These are phyloP conservation scores for Fraxinus latifolia DNA, from an alignment of 305 asterid genomes.

Conservation along the genomic window DNA sequence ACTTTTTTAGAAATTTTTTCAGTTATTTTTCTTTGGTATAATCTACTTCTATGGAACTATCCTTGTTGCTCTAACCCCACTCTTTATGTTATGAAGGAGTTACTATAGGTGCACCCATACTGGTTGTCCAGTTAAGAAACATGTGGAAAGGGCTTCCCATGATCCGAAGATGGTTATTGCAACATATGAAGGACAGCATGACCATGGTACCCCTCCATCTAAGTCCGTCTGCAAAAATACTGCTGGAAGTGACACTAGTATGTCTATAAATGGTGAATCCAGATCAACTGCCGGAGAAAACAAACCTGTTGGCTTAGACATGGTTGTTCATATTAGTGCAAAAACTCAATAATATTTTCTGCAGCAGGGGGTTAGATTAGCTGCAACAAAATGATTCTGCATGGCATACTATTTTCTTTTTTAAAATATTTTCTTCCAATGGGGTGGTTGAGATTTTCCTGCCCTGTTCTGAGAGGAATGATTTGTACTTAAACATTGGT, in stretches of 20 bases:
- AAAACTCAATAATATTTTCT: background rate
- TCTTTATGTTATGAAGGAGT: slow-evolving; percentile 49
- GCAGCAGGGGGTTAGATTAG: background rate
- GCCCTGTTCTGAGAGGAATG: slow-evolving; percentile 3
- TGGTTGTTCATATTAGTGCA: background rate
- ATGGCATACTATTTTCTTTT: slow-evolving; percentile 3
- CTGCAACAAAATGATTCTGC: background rate
- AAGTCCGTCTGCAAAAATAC: slow-evolving; percentile 41
- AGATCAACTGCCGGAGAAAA: background rate
- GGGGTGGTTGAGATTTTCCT: slow-evolving; percentile 6
- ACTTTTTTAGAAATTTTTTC: background rate
- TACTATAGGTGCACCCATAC: slow-evolving; percentile 84
- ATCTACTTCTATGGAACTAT: slow-evolving; percentile 28
- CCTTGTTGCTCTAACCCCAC: slow-evolving; percentile 30
- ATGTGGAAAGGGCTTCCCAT: slow-evolving; percentile 90
- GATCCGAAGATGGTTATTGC: slow-evolving; percentile 67
- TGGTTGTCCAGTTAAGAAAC: slow-evolving; percentile 89
- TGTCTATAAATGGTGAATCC: slow-evolving; percentile 26
- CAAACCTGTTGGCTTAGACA: background rate
- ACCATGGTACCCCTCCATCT: slow-evolving; percentile 15
- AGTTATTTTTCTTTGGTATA: background rate
- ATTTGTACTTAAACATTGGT: slow-evolving; percentile 17
- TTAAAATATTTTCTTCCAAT: slow-evolving; percentile 5
- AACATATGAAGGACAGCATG: slow-evolving; percentile 42
- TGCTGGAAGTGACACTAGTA: slow-evolving; percentile 35